phyloP scores from a whole-genome alignment of 192 early-diverging fungal genomes.

The Coemansia sp. region DNA sequence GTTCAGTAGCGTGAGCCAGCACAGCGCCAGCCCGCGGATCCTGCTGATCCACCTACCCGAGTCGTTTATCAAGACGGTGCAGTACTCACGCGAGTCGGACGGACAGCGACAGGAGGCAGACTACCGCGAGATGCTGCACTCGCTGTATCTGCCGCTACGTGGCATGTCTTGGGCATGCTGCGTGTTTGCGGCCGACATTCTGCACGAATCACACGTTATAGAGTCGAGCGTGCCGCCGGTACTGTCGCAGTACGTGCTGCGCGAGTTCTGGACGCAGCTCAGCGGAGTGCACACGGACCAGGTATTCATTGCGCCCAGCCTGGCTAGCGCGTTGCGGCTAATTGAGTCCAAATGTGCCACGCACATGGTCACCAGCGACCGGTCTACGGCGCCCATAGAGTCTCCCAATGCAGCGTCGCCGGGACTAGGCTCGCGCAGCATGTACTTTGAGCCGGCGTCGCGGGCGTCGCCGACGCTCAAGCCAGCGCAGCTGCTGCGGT shows the following conservation, averaged over 20 bases:
- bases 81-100: conserved; percentile 11
- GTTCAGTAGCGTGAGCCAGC: conserved; percentile 14
- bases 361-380: not conserved
- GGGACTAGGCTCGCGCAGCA: conserved; percentile 11
- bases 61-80: conserved; percentile 20
- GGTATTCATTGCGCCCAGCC: conserved; percentile 32
- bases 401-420: conserved; percentile 7
- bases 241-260: conserved; percentile 39
- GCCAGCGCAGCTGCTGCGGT: conserved; percentile 8
- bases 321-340: conserved; percentile 27
- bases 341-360: conserved; percentile 23
- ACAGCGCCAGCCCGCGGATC: conserved; percentile 12
- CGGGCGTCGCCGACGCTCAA: conserved; percentile 6
- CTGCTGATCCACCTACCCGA: conserved; percentile 43
- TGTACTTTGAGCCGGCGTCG: conserved; percentile 10
- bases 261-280: conserved; percentile 44
- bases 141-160: conserved; percentile 36
- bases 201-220: conserved; percentile 27
- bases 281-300: conserved; percentile 25
- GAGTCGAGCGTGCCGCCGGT: conserved; percentile 30
- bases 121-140: conserved; percentile 35
- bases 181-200: conserved; percentile 33
- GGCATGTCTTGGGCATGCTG: conserved; percentile 27
- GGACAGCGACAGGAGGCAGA: conserved; percentile 19
- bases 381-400: not conserved